These are phyloP conservation scores for Apium graveolens DNA, from an alignment of 129 eudicot species.

Conservation along the genomic window DNA sequence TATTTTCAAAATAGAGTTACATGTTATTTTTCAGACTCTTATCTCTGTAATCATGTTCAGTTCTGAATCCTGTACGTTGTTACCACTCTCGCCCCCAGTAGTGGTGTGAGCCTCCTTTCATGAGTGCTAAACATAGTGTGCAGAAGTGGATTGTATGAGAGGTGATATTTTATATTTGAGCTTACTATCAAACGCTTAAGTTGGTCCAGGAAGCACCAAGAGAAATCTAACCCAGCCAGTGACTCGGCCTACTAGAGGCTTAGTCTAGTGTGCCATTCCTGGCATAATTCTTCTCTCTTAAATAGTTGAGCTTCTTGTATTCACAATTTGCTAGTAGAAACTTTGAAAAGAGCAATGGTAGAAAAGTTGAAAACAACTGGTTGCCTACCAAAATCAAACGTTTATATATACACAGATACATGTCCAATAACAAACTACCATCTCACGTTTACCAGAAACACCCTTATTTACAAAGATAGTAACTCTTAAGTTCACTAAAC, in stretches of 20 bases:
- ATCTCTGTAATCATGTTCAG: no score
- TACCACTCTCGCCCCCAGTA: no score
- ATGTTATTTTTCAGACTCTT: no score
- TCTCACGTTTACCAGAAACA: constrained; percentile 12
- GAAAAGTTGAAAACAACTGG: neutral
- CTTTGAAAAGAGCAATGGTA: neutral
- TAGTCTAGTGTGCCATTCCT: neutral
- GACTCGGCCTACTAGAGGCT: neutral
- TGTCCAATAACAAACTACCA: neutral
- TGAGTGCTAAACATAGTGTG: no score
- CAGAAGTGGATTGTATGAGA: no score
- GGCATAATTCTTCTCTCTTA: neutral
- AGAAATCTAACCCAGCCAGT: neutral
- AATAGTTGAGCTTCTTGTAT: neutral
- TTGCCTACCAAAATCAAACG: neutral
- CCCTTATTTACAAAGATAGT: constrained; percentile 1
- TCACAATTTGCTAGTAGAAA: neutral
- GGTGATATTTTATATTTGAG: no score
- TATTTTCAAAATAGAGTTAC: no score
- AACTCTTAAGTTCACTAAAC: constrained; percentile 4
- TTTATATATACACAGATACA: neutral
- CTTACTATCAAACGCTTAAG: no score
- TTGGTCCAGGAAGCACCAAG: no score
- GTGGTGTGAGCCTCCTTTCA: no score
- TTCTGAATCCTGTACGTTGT: no score